Conservation (phyloP, 2,329 filamentous ascomycete genomes). For the Blumeria hordei region DNA sequence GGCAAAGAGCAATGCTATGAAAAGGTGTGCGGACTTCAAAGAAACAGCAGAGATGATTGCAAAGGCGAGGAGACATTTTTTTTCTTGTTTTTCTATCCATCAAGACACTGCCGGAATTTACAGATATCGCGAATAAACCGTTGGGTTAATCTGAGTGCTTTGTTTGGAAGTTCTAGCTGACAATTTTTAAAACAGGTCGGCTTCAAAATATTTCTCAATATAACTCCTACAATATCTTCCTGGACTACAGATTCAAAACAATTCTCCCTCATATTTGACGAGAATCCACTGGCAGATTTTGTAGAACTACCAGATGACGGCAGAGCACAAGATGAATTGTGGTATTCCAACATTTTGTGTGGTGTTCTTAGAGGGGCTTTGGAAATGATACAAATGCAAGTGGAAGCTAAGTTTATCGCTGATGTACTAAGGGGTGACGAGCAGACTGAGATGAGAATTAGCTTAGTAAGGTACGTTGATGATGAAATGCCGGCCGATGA, state of each 20-base stretch:
- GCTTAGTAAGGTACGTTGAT: constrained; percentile 80
- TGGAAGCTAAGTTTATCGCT: constrained; percentile 88
- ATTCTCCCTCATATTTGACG: constrained; percentile 88
- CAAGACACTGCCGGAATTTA: no score
- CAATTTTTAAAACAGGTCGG: constrained; percentile 39
- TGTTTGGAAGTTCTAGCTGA: background rate
- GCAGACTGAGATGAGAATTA: constrained; percentile 89
- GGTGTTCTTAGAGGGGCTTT: constrained; percentile 74
- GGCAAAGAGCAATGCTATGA: constrained; percentile 76
- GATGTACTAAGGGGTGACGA: constrained; percentile 84
- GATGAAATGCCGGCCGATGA: constrained; percentile 94
- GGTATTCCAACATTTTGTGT: constrained; percentile 95
- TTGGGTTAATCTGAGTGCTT: no score
- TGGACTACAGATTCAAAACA: constrained; percentile 94
- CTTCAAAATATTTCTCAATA: constrained; percentile 97
- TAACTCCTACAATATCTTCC: constrained; percentile 77
- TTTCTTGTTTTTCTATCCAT: no score
- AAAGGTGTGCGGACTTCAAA: constrained; percentile 73
- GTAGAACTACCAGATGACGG: constrained; percentile 94
- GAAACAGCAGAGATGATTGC: constrained; percentile 95
- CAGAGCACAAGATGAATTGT: constrained; percentile 81
- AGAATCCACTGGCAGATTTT: constrained; percentile 92
- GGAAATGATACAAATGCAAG: constrained; percentile 99
- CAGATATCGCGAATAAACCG: no score
- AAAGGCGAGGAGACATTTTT: constrained; percentile 30